phyloP scores from a whole-genome alignment of 164 flowering plant species.

The Annona squamosa region DNA sequence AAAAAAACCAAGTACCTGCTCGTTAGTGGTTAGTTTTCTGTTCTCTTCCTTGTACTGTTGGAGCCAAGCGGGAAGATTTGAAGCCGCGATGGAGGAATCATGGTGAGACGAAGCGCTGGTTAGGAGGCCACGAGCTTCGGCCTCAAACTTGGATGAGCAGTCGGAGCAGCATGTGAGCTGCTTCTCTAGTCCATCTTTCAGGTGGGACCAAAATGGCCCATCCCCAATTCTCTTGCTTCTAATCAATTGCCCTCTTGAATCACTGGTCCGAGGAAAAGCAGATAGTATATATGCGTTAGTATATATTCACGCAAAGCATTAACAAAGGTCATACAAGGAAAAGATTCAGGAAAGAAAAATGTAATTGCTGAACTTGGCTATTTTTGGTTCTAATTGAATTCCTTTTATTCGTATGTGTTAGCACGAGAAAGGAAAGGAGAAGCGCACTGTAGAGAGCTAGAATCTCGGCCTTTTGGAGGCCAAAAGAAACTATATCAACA shows the following conservation, averaged over 20 bases:
- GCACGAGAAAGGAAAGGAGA: background rate
- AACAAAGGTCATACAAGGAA: too few species aligned
- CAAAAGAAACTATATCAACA: background rate
- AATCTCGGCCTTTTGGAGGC: background rate
- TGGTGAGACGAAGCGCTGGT: constrained; percentile 21
- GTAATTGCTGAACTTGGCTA: too few species aligned
- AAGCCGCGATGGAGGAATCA: constrained; percentile 28
- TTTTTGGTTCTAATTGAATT: too few species aligned
- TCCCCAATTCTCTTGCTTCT: constrained; percentile 35
- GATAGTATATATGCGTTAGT: too few species aligned
- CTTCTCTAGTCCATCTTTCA: constrained; percentile 32
- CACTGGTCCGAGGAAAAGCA: constrained; percentile 22
- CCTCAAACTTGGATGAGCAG: constrained; percentile 44
- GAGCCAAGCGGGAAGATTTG: constrained; percentile 85
- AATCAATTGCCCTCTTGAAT: constrained; percentile 23
- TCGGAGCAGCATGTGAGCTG: constrained; percentile 46
- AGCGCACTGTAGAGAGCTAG: background rate
- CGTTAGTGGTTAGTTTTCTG: constrained; percentile 24
- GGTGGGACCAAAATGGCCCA: constrained; percentile 26
- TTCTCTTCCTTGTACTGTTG: constrained; percentile 63
- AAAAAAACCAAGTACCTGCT: constrained; percentile 39
- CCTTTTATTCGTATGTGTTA: background rate
- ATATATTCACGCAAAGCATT: too few species aligned
- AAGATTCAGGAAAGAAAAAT: too few species aligned
- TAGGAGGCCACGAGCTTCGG: constrained; percentile 38